Evolutionary conservation across 495 filamentous ascomycete species (phyloP).

Genomic region (Tuber borchii): DNA sequence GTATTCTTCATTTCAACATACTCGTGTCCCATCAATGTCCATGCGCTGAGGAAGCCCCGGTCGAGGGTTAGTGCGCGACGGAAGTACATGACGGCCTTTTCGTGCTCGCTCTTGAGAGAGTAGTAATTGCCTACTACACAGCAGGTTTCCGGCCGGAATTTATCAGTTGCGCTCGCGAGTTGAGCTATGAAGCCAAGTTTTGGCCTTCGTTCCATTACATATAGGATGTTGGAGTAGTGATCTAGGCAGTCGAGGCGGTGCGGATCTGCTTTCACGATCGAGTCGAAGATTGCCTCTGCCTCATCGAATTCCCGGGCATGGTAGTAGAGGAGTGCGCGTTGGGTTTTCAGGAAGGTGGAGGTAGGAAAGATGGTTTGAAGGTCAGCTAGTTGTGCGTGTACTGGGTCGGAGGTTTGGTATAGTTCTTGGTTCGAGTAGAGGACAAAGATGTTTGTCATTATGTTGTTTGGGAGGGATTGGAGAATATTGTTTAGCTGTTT

Average conservation of each 20-base stretch:
- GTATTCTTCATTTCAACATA: constrained; percentile 99
- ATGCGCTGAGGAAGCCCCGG: constrained; percentile 82
- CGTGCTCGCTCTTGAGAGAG: constrained; percentile 82
- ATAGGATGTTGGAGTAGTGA: constrained; percentile 94
- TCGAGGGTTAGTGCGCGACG: constrained; percentile 92
- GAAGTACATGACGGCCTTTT: constrained; percentile 98
- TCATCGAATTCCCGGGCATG: constrained; percentile 89
- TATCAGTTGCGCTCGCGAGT: constrained; percentile 79
- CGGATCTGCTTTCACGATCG: constrained; percentile 71
- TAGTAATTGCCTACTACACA: constrained; percentile 98
- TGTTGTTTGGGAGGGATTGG: constrained; percentile 69
- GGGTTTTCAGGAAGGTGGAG: constrained; percentile 81
- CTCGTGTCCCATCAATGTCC: constrained; percentile 99
- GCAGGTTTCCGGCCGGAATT: constrained; percentile 94
- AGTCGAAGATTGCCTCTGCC: constrained; percentile 76
- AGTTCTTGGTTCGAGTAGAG: constrained; percentile 83
- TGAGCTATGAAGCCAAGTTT: constrained; percentile 90
- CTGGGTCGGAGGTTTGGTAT: constrained; percentile 70
- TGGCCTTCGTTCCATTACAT: constrained; percentile 78
- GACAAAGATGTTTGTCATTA: constrained; percentile 90
- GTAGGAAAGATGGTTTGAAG: constrained; percentile 75
- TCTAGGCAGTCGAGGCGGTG: constrained; percentile 86
- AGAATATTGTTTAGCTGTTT: constrained; percentile 53
- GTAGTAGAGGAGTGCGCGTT: constrained; percentile 79
- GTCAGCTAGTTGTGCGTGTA: constrained; percentile 65